Percentiles rank a stretch among this genome's conserved stretches.
phyloP scores from a whole-genome alignment of 176 grass and related monocot genomes.

The Oryza rufipogon region DNA sequence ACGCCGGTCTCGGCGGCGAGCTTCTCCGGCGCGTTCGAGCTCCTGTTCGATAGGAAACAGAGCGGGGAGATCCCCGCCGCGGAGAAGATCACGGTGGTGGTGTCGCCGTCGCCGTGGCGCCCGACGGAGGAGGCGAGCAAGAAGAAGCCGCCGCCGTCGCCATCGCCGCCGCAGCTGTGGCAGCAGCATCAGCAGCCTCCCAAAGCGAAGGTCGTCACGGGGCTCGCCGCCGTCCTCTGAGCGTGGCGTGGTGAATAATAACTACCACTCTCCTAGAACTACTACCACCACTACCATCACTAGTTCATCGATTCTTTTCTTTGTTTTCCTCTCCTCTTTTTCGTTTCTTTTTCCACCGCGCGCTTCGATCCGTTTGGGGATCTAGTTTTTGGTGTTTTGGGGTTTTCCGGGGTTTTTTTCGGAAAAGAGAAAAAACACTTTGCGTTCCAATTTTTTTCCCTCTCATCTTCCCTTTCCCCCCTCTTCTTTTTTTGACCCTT shows the following conservation, averaged over 20 bases:
- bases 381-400: conserved; percentile 58
- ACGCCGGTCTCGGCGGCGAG: conserved; percentile 47
- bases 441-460: background rate
- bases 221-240: conserved; percentile 83
- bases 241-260: conserved; percentile 51
- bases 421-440: conserved; percentile 48
- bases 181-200: conserved; percentile 5
- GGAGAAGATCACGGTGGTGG: conserved; percentile 66
- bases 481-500: conserved; percentile 36
- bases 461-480: background rate
- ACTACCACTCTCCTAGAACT: background rate
- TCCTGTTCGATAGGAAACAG: conserved; percentile 36
- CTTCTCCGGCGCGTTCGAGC: conserved; percentile 68
- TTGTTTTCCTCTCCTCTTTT: conserved; percentile 12
- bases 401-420: conserved; percentile 53
- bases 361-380: conserved; percentile 52
- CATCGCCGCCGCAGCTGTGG: background rate
- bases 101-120: conserved; percentile 55
- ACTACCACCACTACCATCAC: background rate
- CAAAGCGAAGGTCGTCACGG: conserved; percentile 68
- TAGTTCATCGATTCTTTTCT: background rate
- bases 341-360: conserved; percentile 34
- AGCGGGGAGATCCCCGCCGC: background rate
- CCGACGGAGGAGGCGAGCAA: conserved; percentile 53
- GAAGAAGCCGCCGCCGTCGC: background rate